These are phyloP conservation scores for Blastocystis sp. DNA, from an alignment of 352 stramenopile genomes.

Conservation along the genomic window DNA sequence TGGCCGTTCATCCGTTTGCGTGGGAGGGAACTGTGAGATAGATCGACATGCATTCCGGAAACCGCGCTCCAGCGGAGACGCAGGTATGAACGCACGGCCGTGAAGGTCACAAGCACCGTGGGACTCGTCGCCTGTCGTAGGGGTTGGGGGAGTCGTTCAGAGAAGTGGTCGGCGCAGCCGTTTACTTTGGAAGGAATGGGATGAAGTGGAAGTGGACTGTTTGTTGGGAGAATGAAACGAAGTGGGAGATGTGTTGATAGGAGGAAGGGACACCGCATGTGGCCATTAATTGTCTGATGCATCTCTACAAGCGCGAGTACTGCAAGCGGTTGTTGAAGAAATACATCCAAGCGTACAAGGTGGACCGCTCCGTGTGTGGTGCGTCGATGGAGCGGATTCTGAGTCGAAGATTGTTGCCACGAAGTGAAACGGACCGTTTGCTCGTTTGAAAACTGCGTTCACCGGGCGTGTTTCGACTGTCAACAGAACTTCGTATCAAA, in stretches of 20 bases:
- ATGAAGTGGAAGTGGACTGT: slow-evolving; percentile 34
- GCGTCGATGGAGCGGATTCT: neutral
- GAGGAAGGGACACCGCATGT: neutral
- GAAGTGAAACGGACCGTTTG: neutral
- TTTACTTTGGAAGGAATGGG: neutral
- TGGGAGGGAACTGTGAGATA: neutral
- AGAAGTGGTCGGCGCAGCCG: neutral
- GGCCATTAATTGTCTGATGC: no score
- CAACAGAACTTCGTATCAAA: neutral
- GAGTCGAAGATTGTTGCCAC: neutral
- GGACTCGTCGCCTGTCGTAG: neutral
- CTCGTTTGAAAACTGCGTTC: neutral
- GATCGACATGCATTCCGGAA: neutral
- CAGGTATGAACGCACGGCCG: neutral
- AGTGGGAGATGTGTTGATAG: no score
- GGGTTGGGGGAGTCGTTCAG: neutral
- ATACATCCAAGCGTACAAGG: neutral
- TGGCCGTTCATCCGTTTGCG: neutral
- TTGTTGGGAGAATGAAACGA: no score
- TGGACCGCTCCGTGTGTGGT: neutral
- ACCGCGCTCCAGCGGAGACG: neutral
- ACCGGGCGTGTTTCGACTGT: slow-evolving; percentile 5
- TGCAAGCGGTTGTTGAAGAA: neutral
- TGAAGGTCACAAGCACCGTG: neutral
- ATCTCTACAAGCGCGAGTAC: slow-evolving; percentile 45